phyloP scores from a whole-genome alignment of 1,284 basidiomycete species.

The Coniferiporia weirii region DNA sequence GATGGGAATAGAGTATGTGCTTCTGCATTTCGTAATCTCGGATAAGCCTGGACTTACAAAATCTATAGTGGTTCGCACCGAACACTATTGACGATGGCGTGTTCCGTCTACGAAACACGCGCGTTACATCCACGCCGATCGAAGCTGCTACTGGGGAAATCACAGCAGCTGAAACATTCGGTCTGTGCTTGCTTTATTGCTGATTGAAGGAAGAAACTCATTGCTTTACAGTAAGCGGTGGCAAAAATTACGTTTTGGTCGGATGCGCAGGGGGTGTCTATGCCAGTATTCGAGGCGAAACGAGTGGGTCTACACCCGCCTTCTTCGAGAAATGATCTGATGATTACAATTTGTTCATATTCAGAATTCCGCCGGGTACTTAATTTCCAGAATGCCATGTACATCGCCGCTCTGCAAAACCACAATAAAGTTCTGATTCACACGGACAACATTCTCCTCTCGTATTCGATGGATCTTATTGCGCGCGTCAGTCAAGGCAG shows the following conservation, averaged over 20 bases:
- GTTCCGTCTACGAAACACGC: constrained; percentile 45
- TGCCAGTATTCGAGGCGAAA: constrained; percentile 46
- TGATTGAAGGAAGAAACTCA: constrained; percentile 10
- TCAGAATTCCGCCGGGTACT: constrained; percentile 56
- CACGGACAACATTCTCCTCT: constrained; percentile 48
- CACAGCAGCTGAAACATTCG: constrained; percentile 52
- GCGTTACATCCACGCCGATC: constrained; percentile 27
- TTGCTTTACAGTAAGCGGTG: constrained; percentile 37
- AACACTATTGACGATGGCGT: constrained; percentile 52
- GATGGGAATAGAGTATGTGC: constrained; percentile 64
- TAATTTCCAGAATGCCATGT: constrained; percentile 39
- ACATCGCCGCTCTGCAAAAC: constrained; percentile 50
- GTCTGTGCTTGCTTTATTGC: constrained; percentile 36
- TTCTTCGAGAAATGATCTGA: neutral
- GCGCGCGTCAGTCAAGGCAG: constrained; percentile 50
- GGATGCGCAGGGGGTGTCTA: constrained; percentile 65
- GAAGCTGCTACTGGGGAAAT: constrained; percentile 51
- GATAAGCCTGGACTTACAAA: constrained; percentile 2
- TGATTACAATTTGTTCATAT: neutral
- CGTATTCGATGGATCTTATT: constrained; percentile 67
- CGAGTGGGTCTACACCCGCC: constrained; percentile 35
- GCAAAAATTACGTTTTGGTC: constrained; percentile 53
- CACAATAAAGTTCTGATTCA: constrained; percentile 67
- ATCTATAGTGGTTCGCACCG: constrained; percentile 58
- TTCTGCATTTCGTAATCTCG: neutral